Conservation (phyloP, 495 filamentous ascomycete genomes). For the Articulospora tetracladia region DNA sequence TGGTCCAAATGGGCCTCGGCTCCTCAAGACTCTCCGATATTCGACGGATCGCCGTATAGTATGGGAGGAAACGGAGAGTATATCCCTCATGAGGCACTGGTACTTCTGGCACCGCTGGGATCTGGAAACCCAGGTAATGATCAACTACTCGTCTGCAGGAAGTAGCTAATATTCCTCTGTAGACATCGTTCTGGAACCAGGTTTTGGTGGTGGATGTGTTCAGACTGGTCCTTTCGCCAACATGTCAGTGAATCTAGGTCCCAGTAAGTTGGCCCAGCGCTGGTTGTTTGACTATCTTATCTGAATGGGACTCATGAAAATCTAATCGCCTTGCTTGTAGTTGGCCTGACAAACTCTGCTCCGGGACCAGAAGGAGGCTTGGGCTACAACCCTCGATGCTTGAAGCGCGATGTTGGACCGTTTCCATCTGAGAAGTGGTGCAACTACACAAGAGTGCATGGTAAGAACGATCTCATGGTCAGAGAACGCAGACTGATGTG, state of each 20-base stretch:
- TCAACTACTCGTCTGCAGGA: too few species aligned
- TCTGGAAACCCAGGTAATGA: too few species aligned
- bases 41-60: slow-evolving; percentile 57
- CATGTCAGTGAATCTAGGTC: slow-evolving; percentile 49
- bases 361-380: slow-evolving; percentile 16
- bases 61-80: slow-evolving; percentile 58
- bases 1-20: slow-evolving; percentile 49
- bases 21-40: slow-evolving; percentile 56
- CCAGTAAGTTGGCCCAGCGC: too few species aligned
- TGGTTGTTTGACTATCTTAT: too few species aligned
- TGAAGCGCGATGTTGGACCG: slow-evolving; percentile 60
- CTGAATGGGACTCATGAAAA: too few species aligned
- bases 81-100: slow-evolving; percentile 24
- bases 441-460: slow-evolving; percentile 45
- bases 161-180: slow-evolving; percentile 32
- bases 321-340: background rate
- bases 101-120: slow-evolving; percentile 12
- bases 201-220: slow-evolving; percentile 66
- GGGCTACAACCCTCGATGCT: slow-evolving; percentile 58
- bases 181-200: slow-evolving; percentile 26
- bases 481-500: slow-evolving; percentile 44
- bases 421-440: slow-evolving; percentile 33
- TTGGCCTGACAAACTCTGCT: slow-evolving; percentile 27
- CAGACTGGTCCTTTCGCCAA: slow-evolving; percentile 51
- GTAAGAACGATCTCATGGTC: slow-evolving; percentile 32